A percentile compares a stretch with the other conserved stretches of the same genome.
phyloP scores from a whole-genome alignment of 306 rosid genomes.

The Cyclanthera cordifolia region DNA sequence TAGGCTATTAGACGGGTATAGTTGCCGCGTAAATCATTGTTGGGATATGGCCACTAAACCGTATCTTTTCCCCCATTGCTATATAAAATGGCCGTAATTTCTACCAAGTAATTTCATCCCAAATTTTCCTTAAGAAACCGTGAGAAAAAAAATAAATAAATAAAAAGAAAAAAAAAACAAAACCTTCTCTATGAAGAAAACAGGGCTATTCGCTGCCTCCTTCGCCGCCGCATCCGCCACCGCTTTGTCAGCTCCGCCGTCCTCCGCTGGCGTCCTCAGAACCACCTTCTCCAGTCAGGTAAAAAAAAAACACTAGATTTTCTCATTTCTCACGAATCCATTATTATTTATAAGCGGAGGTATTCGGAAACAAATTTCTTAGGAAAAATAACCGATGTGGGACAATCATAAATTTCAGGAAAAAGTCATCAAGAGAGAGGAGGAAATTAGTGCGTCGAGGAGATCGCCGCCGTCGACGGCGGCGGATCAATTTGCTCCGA shows the following conservation, averaged over 20 bases:
- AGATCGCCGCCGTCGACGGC: slow-evolving; percentile 6
- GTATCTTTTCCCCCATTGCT: background rate
- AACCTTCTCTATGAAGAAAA: slow-evolving; percentile 21
- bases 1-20: background rate
- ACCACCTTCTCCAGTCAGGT: slow-evolving; percentile 24
- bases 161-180: background rate
- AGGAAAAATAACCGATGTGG: background rate
- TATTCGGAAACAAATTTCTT: background rate
- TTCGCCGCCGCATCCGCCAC: slow-evolving; percentile 32
- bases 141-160: no score
- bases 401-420: slow-evolving; percentile 16
- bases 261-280: slow-evolving; percentile 11
- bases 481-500: slow-evolving; percentile 53
- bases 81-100: background rate
- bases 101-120: slow-evolving; percentile 12
- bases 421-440: slow-evolving; percentile 4
- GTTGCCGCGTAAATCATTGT: slow-evolving; percentile 23
- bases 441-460: slow-evolving; percentile 11
- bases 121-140: background rate
- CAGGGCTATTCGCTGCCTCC: slow-evolving; percentile 28
- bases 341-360: background rate
- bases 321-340: background rate
- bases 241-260: slow-evolving; percentile 15
- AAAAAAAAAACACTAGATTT: background rate
- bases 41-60: background rate